Base-by-base conservation (phyloP, 2,329 filamentous ascomycete genomes). In the Didymella exigua region DNA sequence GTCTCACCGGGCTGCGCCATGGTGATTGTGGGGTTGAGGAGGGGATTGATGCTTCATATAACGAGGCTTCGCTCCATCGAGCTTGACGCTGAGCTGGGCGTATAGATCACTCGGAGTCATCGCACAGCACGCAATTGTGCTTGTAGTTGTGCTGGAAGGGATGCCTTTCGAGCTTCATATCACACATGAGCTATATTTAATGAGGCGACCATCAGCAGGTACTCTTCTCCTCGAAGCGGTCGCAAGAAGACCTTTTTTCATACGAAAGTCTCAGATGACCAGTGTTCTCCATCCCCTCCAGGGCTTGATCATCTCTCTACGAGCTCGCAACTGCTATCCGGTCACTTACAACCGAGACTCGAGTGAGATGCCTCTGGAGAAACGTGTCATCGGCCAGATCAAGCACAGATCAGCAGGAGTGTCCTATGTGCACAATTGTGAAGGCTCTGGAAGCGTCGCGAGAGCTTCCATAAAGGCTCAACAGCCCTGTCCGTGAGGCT, bases 1-100 rank as follows among this genome's bases (percentile, higher is more conserved):
- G 29, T 33, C 46, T 46, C 38, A 49, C 47, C 42, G 42, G 52
- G 42, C 47, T 50, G 46, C 36, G 46, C 41, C 46, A 41, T 46
- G 21, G 52, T 40, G 47, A 50, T 45, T 55, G 46, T 50, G 52
- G 52, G 52, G 52, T 55, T 4, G 23, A 42, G 36, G 40, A 36
- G 41, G 52, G 47, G 36, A 21, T 19, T 26, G 36, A 23, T 55
- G 52, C 46, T 47, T 55, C 46, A 47, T 10, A 42, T 55, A 55
- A 37, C 34, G 41, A 55, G 36, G 13, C 52, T 55, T 55, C 52
- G 31, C 52, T 50, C 21, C 19, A 42, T 55, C 42, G 46, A 55
- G 52, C 29, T 45, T 50, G 52, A 55, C 36, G 46, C 52, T 42
- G 29, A 31, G 5, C 10, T 55, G 46, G 52, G 52, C 52, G 52